Evolutionary conservation across 805 yeast species (phyloP), one percentile per base, ranked within the genome.

Genomic region (Candida taoyuanica): DNA sequence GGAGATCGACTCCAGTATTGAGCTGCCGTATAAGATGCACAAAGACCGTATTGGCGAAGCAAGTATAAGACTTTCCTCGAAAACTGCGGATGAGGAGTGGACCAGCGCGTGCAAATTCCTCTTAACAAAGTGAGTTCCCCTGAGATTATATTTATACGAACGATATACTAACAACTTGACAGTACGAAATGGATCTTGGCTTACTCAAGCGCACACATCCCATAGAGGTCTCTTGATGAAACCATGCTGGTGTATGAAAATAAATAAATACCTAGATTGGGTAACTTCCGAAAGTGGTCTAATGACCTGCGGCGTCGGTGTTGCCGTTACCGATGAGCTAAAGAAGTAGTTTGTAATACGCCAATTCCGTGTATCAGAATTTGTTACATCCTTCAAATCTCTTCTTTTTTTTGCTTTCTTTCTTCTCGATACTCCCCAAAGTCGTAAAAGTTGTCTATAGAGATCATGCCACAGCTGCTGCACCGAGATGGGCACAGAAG

Each of bases 61-160:
- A 39, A 76, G 85, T 34, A 81, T 91, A n/a, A 67, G 79, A 33
- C 71, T 86, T 2, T 75, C 85, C 2, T 73, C 85, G 3, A 67
- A 71, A 42, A 62, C 71, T 4, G 74, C 81, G 1, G 81, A 81
- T 55, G 76, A 77, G 31, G 86, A 83, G 44, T 89, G 98, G 98
- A 86, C 96, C 0, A 75, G 81, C 18, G 91, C 95, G 1, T 88
- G 96, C 62, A 82, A 84, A 51, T 84, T 78, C 53, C 65, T 91
- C 11, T 63, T 89, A 33, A 85, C 93, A 0, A 77, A 91, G 42
- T 38, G 18, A 29, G 42, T 33, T 3, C n/a, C n/a, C n/a, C n/a
- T n/a, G n/a, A n/a, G n/a, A n/a, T n/a, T n/a, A n/a, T n/a, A n/a
- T n/a, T n/a, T n/a, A n/a, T n/a, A 11, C 3, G 4, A 28, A 20